Conservation (phyloP, 169 alveolate genomes). For the Plasmodium chabaudi region DNA sequence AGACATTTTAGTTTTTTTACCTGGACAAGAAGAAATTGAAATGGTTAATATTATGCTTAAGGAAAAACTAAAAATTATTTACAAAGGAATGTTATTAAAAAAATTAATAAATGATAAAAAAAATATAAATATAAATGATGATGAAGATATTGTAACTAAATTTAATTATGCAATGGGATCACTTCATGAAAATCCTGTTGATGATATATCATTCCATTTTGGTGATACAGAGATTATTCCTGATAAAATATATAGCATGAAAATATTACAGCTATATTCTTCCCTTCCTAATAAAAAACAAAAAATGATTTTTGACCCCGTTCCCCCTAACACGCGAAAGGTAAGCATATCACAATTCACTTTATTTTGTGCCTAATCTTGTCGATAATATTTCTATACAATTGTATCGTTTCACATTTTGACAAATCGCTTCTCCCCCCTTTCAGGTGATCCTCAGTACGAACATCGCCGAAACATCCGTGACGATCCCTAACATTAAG, state of each 20-base stretch:
- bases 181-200: not conserved
- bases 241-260: slow-evolving; percentile 66
- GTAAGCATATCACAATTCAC: slow-evolving; percentile 18
- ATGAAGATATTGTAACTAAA: slow-evolving; percentile 12
- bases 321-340: slow-evolving; percentile 76
- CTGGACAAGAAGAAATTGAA: slow-evolving; percentile 98
- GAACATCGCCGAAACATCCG: slow-evolving; percentile 97
- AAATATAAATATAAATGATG: slow-evolving; percentile 11
- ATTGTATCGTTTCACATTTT: too few relatives aligned
- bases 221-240: slow-evolving; percentile 69
- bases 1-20: slow-evolving; percentile 95
- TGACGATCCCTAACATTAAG: slow-evolving; percentile 95
- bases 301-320: slow-evolving; percentile 88
- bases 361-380: not conserved
- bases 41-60: slow-evolving; percentile 78
- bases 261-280: slow-evolving; percentile 82
- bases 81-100: slow-evolving; percentile 70
- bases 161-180: slow-evolving; percentile 11
- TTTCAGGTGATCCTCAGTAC: slow-evolving; percentile 90
- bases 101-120: slow-evolving; percentile 57
- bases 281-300: slow-evolving; percentile 90
- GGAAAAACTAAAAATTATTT: slow-evolving; percentile 80
- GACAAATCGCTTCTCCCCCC: not conserved
- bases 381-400: too few relatives aligned
- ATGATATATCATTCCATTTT: slow-evolving; percentile 71